A percentile compares a stretch with the other conserved stretches of the same genome.
These are phyloP conservation scores for Entamoeba nuttalli DNA, from an alignment of 208 protist species.

Conservation along the genomic window DNA sequence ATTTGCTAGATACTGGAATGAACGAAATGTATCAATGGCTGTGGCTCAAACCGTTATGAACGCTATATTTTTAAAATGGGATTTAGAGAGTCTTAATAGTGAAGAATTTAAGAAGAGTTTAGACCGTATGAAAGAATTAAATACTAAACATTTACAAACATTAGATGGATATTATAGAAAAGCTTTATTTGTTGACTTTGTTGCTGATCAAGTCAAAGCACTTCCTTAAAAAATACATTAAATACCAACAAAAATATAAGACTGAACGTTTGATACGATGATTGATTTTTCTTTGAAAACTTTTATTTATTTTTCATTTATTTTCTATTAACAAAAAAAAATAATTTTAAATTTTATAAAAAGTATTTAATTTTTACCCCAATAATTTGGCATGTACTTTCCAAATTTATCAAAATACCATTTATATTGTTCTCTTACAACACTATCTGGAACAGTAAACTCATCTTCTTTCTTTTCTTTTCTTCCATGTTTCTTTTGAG, in stretches of 20 bases:
- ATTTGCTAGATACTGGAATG: neutral
- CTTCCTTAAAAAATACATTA: neutral
- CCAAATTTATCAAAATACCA: neutral
- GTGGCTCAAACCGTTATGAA: neutral
- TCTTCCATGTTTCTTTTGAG: neutral
- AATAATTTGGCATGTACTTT: neutral
- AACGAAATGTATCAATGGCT: neutral
- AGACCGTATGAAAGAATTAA: neutral
- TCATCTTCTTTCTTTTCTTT: neutral
- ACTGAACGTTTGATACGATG: no score
- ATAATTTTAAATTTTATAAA: no score
- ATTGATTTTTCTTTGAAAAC: no score
- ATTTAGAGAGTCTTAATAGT: neutral
- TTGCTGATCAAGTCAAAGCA: neutral
- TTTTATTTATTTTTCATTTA: no score
- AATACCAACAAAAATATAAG: no score
- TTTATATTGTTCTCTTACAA: neutral
- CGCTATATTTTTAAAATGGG: neutral
- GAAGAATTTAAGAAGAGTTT: neutral
- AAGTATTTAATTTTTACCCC: no score
- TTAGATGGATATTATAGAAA: neutral
- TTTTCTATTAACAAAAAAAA: no score
- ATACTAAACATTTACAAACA: neutral
- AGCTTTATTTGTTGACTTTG: neutral
- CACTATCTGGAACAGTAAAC: neutral